Conservation (phyloP, 306 rosid species). For the Cucurbita moschata region DNA sequence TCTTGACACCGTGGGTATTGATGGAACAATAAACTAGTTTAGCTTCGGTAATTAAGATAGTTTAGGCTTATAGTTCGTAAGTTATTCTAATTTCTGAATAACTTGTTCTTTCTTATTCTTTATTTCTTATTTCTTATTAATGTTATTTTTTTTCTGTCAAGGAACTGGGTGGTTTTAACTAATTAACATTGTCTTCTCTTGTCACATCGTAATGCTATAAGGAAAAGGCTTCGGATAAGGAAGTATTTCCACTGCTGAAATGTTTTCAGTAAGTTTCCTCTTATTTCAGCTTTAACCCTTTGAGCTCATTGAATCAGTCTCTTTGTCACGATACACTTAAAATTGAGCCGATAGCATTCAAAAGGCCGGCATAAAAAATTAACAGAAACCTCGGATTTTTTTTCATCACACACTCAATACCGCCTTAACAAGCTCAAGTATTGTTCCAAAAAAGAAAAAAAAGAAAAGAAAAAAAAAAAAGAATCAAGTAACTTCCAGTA, state of each 20-base stretch:
- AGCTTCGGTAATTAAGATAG: neutral
- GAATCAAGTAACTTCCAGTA: neutral
- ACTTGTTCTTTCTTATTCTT: neutral
- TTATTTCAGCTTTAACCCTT: neutral
- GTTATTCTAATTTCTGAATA: neutral
- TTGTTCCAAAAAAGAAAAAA: neutral
- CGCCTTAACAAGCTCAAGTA: neutral
- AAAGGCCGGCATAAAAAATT: neutral
- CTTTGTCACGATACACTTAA: neutral
- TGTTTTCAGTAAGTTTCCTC: neutral
- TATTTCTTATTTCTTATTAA: no score
- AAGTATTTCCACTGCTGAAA: neutral
- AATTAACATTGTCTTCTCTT: neutral
- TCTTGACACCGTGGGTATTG: neutral
- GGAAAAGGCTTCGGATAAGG: neutral
- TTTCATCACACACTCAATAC: neutral
- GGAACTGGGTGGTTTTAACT: neutral
- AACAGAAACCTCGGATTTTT: neutral
- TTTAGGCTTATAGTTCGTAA: neutral
- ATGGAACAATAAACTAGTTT: neutral
- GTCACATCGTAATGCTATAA: neutral
- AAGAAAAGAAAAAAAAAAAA: neutral
- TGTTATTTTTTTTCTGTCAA: no score
- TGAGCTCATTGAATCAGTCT: neutral
- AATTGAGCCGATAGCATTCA: neutral